Evolutionary conservation across 495 filamentous ascomycete species (phyloP).

Genomic region (Podospora sp.): DNA sequence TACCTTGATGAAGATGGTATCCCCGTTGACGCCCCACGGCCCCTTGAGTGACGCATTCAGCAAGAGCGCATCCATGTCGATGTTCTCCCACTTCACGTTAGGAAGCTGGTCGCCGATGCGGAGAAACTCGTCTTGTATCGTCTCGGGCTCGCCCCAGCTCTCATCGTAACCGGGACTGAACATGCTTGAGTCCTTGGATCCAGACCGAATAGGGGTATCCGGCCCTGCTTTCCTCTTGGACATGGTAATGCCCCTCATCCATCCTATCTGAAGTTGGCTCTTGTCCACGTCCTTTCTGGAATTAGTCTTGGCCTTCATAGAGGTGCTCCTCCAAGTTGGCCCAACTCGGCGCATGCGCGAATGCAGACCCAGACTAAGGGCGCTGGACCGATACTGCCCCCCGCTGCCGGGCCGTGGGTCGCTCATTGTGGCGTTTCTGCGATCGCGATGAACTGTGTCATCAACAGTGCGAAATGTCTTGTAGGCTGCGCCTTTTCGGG

Average conservation of each 20-base stretch:
- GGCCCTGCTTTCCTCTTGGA: slow-evolving; percentile 54
- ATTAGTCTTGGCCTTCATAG: slow-evolving; percentile 65
- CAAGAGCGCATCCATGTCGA: slow-evolving; percentile 74
- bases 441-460: slow-evolving; percentile 51
- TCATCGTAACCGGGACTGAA: slow-evolving; percentile 48
- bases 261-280: slow-evolving; percentile 66
- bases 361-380: slow-evolving; percentile 49
- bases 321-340: slow-evolving; percentile 52
- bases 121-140: slow-evolving; percentile 83
- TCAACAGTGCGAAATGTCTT: slow-evolving; percentile 72
- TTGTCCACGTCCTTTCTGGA: slow-evolving; percentile 63
- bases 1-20: slow-evolving; percentile 74
- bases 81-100: slow-evolving; percentile 85
- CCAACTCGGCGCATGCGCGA: slow-evolving; percentile 44
- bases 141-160: slow-evolving; percentile 76
- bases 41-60: slow-evolving; percentile 79
- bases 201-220: slow-evolving; percentile 37
- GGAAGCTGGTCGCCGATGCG: slow-evolving; percentile 78
- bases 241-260: slow-evolving; percentile 95
- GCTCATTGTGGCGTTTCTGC: slow-evolving; percentile 52
- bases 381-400: slow-evolving; percentile 44
- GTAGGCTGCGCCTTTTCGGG: slow-evolving; percentile 82
- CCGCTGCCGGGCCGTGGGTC: slow-evolving; percentile 50
- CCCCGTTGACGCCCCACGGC: slow-evolving; percentile 77
- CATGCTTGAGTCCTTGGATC: slow-evolving; percentile 47